Percentiles rank a stretch among this genome's conserved stretches.
These are phyloP conservation scores for Cadophora sp. DNA, from an alignment of 2,329 filamentous ascomycete species.

Conservation along the genomic window DNA sequence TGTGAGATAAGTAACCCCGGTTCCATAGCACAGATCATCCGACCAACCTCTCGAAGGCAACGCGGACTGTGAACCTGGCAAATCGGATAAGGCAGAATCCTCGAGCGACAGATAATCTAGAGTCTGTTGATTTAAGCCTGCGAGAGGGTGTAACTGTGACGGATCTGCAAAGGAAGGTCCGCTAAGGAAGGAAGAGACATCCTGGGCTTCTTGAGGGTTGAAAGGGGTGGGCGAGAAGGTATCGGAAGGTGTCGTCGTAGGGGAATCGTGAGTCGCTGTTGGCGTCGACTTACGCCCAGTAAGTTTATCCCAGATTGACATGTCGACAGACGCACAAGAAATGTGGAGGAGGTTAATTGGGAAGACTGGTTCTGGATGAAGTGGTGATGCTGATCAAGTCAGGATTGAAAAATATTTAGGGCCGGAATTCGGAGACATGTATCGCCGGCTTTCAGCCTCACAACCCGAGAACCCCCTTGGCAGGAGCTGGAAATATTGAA, in stretches of 20 bases:
- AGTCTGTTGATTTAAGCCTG: conserved; percentile 89
- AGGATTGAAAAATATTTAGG: conserved; percentile 16
- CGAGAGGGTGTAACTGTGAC: conserved; percentile 87
- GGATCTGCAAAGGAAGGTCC: conserved; percentile 82
- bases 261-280: conserved; percentile 29
- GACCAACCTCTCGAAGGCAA: conserved; percentile 96
- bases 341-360: conserved; percentile 6
- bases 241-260: conserved; percentile 45
- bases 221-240: conserved; percentile 62
- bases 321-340: conserved; percentile 31
- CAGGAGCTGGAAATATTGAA: neutral
- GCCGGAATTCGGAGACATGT: conserved; percentile 8
- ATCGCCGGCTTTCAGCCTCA: conserved; percentile 15
- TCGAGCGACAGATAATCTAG: conserved; percentile 96
- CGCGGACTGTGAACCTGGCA: conserved; percentile 85
- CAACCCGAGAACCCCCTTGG: too few species aligned
- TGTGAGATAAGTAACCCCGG: conserved; percentile 91
- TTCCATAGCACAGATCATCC: conserved; percentile 97
- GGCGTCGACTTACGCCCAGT: conserved; percentile 47
- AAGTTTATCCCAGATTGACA: conserved; percentile 49
- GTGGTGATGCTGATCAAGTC: neutral
- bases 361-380: neutral
- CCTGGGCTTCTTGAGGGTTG: conserved; percentile 75
- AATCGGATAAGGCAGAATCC: conserved; percentile 85
- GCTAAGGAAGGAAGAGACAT: conserved; percentile 86